phyloP scores from a whole-genome alignment of 148 eudicot genomes.

The Rhododendron vialii region DNA sequence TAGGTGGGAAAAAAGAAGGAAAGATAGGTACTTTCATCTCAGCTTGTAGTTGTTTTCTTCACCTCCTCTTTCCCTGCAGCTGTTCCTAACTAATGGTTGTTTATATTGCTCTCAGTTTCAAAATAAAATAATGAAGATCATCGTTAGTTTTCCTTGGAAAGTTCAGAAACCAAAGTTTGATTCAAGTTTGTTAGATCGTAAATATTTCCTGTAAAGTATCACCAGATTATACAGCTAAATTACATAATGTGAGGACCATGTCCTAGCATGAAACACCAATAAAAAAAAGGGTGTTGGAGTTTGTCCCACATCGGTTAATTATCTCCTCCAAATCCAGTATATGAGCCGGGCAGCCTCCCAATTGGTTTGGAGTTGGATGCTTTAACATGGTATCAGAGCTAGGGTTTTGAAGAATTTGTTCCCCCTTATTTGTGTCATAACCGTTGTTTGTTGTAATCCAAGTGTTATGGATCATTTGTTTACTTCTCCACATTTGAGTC shows the following conservation, averaged over 20 bases:
- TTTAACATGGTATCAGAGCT: no score
- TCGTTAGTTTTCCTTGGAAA: neutral
- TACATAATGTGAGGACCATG: neutral
- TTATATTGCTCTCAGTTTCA: conserved; percentile 4
- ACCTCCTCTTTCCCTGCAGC: neutral
- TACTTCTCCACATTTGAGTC: no score
- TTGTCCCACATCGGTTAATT: no score
- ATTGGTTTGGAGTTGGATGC: no score
- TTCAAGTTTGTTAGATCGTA: neutral
- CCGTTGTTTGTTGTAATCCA: no score
- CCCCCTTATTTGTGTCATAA: no score
- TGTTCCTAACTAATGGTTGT: neutral
- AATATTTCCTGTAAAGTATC: neutral
- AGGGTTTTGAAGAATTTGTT: no score
- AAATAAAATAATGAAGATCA: neutral
- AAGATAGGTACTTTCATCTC: neutral
- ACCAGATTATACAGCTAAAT: neutral
- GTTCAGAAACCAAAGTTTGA: neutral
- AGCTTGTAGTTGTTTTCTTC: conserved; percentile 4
- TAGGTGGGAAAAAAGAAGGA: neutral
- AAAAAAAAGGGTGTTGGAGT: neutral
- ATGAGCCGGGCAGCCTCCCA: no score
- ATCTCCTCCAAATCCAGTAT: no score
- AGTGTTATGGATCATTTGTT: no score
- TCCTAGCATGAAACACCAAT: neutral